Percentiles rank a stretch among this genome's conserved stretches.
These are phyloP conservation scores for Solanum acaule DNA, from an alignment of 257 asterid species.

Conservation along the genomic window DNA sequence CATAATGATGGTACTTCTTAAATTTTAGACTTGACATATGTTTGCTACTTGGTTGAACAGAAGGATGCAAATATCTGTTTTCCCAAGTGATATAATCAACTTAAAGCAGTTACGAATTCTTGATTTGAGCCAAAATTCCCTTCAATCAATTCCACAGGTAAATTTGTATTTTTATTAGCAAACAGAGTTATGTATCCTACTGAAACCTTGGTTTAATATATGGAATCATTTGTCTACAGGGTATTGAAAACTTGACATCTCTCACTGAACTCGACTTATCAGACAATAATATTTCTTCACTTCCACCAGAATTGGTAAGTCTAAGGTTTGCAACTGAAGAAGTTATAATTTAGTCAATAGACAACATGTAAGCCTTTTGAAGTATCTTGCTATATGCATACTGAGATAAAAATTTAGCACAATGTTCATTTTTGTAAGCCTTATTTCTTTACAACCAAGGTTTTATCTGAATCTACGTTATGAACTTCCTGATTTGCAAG, in stretches of 20 bases:
- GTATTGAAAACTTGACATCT: slow-evolving; percentile 54
- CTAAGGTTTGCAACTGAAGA: neutral
- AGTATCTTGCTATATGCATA: neutral
- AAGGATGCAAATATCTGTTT: slow-evolving; percentile 58
- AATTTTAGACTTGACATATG: slow-evolving; percentile 5
- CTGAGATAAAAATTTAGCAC: neutral
- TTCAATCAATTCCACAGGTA: slow-evolving; percentile 77
- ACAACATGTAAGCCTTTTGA: neutral
- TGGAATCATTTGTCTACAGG: slow-evolving; percentile 38
- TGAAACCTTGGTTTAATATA: neutral
- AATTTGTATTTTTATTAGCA: slow-evolving; percentile 3
- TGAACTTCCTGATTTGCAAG: neutral
- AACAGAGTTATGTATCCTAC: neutral
- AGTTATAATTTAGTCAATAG: neutral
- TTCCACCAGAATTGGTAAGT: slow-evolving; percentile 84
- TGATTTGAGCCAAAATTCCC: slow-evolving; percentile 81
- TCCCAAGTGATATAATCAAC: slow-evolving; percentile 60
- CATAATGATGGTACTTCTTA: neutral
- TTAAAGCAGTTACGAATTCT: slow-evolving; percentile 58
- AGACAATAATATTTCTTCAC: slow-evolving; percentile 71
- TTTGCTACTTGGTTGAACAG: slow-evolving; percentile 40
- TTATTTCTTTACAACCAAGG: neutral
- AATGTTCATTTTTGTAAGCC: neutral
- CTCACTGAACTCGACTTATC: slow-evolving; percentile 76
- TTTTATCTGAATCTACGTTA: neutral